Percentiles rank a stretch among this genome's conserved stretches.
Conservation (phyloP, 352 stramenopile genomes). For the Elongisporangium anandrum region DNA sequence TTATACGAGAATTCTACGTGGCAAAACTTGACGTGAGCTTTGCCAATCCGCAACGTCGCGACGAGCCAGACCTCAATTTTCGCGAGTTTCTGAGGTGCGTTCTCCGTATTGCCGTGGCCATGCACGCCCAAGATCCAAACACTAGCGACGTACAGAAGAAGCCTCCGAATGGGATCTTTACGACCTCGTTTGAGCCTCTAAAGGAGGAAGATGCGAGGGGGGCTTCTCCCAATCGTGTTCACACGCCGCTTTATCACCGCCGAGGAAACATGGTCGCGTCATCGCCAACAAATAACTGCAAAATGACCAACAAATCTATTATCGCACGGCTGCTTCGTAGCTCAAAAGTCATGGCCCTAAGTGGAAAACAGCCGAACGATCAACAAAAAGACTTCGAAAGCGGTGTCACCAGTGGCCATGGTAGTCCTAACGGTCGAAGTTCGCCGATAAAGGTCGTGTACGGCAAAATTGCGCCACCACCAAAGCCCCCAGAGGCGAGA, state of each 20-base stretch:
- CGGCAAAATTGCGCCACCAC: slow-evolving; percentile 1
- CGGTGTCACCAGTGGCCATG: neutral
- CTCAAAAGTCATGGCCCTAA: slow-evolving; percentile 23
- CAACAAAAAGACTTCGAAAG: neutral
- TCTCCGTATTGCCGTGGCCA: slow-evolving; percentile 61
- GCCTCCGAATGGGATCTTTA: slow-evolving; percentile 29
- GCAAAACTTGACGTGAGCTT: slow-evolving; percentile 76
- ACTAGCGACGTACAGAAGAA: slow-evolving; percentile 4
- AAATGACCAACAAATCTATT: slow-evolving; percentile 59
- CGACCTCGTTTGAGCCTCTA: slow-evolving; percentile 42
- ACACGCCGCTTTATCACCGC: slow-evolving; percentile 40
- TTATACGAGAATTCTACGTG: slow-evolving; percentile 68
- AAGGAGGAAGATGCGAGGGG: slow-evolving; percentile 35
- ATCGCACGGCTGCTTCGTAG: slow-evolving; percentile 54
- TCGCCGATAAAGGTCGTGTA: slow-evolving; percentile 13
- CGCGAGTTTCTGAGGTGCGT: slow-evolving; percentile 71
- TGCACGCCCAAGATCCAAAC: slow-evolving; percentile 34
- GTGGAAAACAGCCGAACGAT: neutral
- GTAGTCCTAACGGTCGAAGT: neutral
- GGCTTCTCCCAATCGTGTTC: slow-evolving; percentile 14
- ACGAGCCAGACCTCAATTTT: slow-evolving; percentile 57
- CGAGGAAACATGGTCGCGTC: slow-evolving; percentile 43
- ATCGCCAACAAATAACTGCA: slow-evolving; percentile 46
- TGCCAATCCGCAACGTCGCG: slow-evolving; percentile 34
- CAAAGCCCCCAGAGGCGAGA: neutral